phyloP scores from a whole-genome alignment of 2,329 filamentous ascomycete species.

The Sphaerulina musiva region DNA sequence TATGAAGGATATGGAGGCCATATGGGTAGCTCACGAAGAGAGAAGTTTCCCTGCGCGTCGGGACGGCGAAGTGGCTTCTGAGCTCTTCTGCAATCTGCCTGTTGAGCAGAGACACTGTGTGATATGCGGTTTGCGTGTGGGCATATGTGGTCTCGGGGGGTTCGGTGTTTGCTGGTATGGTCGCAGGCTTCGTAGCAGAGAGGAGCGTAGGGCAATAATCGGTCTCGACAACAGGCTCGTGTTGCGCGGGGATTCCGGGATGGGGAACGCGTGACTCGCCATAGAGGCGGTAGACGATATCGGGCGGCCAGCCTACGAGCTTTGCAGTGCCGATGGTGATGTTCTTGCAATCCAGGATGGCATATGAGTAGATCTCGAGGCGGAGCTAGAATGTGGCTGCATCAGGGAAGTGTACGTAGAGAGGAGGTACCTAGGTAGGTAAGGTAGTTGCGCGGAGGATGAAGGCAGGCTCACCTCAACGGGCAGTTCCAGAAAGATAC shows the following conservation, averaged over 20 bases:
- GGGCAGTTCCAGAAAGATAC: not conserved
- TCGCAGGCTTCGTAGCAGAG: conserved; percentile 27
- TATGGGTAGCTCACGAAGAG: conserved; percentile 39
- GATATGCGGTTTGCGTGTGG: conserved; percentile 14
- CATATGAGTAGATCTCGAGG: conserved; percentile 39
- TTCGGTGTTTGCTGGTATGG: conserved; percentile 15
- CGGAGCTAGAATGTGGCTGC: conserved; percentile 29
- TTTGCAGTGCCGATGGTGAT: conserved; percentile 38
- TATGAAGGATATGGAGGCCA: conserved; percentile 37
- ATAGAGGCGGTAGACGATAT: conserved; percentile 30
- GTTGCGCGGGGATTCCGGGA: conserved; percentile 35
- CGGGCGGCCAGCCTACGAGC: conserved; percentile 29
- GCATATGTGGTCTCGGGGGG: conserved; percentile 11
- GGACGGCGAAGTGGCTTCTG: conserved; percentile 32
- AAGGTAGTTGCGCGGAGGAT: too few relatives aligned
- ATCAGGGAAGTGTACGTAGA: not conserved
- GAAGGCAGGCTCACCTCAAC: not conserved
- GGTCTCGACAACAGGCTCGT: conserved; percentile 33
- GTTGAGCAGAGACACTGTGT: conserved; percentile 23
- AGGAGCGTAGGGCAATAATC: conserved; percentile 34
- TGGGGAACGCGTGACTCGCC: conserved; percentile 24
- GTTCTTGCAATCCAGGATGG: conserved; percentile 32
- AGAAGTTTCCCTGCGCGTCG: conserved; percentile 31
- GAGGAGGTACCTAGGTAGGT: too few relatives aligned
- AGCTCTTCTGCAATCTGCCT: conserved; percentile 36